Conservation (phyloP, 345 rosid species). For the sweet orange (Citrus sinensis) region DNA sequence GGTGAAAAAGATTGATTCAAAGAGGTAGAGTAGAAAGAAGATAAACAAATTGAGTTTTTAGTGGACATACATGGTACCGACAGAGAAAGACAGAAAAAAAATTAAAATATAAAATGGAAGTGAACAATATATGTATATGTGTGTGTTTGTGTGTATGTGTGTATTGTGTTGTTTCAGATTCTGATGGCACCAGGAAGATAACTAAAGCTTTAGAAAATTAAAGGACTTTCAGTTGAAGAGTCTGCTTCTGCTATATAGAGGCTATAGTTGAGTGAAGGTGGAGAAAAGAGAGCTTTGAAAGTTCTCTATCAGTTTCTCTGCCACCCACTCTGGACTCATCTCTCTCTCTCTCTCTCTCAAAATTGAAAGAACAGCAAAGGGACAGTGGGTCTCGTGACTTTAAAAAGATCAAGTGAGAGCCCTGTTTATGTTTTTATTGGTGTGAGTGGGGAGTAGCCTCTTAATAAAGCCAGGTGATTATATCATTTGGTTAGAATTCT, state of each 20-base stretch:
- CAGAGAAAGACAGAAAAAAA: conserved; percentile 36
- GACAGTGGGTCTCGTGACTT: conserved; percentile 82
- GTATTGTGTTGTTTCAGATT: too few relatives aligned
- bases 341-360: conserved; percentile 32
- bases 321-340: conserved; percentile 41
- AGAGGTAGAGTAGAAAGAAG: conserved; percentile 12
- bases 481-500: conserved; percentile 26
- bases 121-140: neutral
- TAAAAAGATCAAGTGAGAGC: conserved; percentile 34
- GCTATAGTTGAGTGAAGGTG: conserved; percentile 52
- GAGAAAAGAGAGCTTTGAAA: conserved; percentile 60
- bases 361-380: conserved; percentile 37
- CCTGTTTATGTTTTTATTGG: neutral
- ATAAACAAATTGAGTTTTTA: neutral
- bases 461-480: conserved; percentile 7
- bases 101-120: neutral
- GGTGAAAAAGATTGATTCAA: conserved; percentile 6
- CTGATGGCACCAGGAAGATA: conserved; percentile 6
- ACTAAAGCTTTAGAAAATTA: conserved; percentile 48
- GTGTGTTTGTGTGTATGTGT: too few relatives aligned
- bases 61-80: conserved; percentile 72
- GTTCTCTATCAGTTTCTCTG: conserved; percentile 94
- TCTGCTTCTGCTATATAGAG: conserved; percentile 70
- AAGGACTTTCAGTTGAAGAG: conserved; percentile 67
- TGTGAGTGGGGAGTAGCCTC: neutral